Evolutionary conservation across 1,284 basidiomycete species (phyloP).

Genomic region (Ustilago sp.): DNA sequence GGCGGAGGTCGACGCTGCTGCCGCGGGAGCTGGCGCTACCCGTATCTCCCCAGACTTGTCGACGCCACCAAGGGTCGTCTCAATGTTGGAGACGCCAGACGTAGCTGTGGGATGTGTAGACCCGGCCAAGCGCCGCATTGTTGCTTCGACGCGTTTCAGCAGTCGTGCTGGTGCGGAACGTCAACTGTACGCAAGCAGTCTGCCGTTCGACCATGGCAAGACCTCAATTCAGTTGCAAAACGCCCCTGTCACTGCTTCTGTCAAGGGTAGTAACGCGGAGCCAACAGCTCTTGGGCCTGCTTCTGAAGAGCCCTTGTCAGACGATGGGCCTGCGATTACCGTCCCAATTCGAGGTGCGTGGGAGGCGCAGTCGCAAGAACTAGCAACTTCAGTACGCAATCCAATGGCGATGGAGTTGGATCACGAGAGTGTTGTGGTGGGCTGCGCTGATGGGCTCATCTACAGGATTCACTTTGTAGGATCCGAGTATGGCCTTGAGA

Average conservation of each 20-base stretch:
- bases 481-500: constrained; percentile 37
- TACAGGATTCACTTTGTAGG: constrained; percentile 63
- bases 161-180: constrained; percentile 81
- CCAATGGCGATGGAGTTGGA: constrained; percentile 64
- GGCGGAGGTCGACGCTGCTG: background rate
- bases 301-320: background rate
- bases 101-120: constrained; percentile 59
- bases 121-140: constrained; percentile 75
- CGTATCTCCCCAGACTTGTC: constrained; percentile 60
- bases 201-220: constrained; percentile 46
- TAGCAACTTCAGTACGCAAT: constrained; percentile 51
- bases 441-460: constrained; percentile 58
- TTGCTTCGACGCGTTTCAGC: constrained; percentile 86
- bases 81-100: constrained; percentile 56
- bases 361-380: constrained; percentile 40
- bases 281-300: background rate
- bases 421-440: constrained; percentile 60
- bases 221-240: constrained; percentile 33
- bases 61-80: constrained; percentile 50
- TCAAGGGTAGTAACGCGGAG: background rate
- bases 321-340: constrained; percentile 4
- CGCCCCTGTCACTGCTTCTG: background rate
- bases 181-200: constrained; percentile 64
- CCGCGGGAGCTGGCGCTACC: constrained; percentile 14
- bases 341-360: constrained; percentile 59